phyloP scores from a whole-genome alignment of 306 rosid species.

The Hippophae rhamnoides region DNA sequence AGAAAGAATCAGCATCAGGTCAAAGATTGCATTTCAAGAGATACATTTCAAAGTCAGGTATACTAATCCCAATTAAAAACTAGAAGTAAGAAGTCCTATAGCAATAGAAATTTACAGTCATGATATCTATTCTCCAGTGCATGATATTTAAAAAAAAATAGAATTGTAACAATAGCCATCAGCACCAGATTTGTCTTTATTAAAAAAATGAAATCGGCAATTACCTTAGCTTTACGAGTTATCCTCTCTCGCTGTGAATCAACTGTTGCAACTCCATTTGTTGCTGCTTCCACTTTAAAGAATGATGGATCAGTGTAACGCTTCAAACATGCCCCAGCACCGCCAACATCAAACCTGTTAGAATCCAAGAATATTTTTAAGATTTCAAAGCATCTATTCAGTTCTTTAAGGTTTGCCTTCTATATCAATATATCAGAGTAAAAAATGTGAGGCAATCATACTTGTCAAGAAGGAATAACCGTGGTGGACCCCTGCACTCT shows the following conservation, averaged over 20 bases:
- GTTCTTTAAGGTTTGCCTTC: conserved; percentile 8
- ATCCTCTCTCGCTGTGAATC: conserved; percentile 59
- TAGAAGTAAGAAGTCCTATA: not conserved
- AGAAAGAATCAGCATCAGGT: no score
- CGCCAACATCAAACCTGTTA: conserved; percentile 89
- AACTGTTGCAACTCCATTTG: conserved; percentile 23
- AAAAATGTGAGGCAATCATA: conserved; percentile 28
- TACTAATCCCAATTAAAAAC: no score
- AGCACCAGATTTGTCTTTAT: no score
- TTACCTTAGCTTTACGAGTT: conserved; percentile 65
- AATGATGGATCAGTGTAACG: conserved; percentile 94
- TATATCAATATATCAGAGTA: not conserved
- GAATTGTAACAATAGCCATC: no score
- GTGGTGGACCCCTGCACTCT: conserved; percentile 89
- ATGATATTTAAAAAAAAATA: not conserved
- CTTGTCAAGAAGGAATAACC: conserved; percentile 89
- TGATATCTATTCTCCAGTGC: not conserved
- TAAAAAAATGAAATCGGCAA: not conserved
- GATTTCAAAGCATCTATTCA: conserved; percentile 14
- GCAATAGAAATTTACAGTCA: not conserved
- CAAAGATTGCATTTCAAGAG: no score
- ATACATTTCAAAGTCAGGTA: no score
- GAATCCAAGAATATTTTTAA: conserved; percentile 19
- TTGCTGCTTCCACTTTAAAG: conserved; percentile 52
- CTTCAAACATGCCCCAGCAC: conserved; percentile 94